Evolutionary conservation across 306 rosid genomes (phyloP).

Genomic region (Cicer yamashitae): DNA sequence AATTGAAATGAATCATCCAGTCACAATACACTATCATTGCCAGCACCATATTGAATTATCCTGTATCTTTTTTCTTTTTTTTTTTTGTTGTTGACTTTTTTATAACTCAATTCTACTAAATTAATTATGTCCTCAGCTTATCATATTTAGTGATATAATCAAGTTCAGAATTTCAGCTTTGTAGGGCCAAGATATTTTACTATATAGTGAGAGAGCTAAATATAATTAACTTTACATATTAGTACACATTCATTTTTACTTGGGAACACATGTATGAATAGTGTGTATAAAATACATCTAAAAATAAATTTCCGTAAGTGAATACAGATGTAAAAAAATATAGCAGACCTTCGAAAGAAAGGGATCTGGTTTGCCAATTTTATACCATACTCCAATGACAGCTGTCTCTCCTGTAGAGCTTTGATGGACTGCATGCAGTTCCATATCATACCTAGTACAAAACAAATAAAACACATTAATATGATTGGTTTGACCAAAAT

Average conservation of each 20-base stretch:
- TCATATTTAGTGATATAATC: background rate
- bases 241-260: background rate
- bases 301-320: background rate
- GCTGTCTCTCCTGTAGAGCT: constrained; percentile 55
- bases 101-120: background rate
- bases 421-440: constrained; percentile 66
- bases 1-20: background rate
- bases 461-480: background rate
- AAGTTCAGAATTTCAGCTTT: background rate
- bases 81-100: no score
- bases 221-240: no score
- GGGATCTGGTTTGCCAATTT: constrained; percentile 65
- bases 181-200: background rate
- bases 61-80: no score
- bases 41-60: background rate
- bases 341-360: constrained; percentile 65
- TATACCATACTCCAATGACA: constrained; percentile 65
- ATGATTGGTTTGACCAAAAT: no score
- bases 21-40: background rate
- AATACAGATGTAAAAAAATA: background rate
- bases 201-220: no score
- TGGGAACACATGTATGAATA: background rate
- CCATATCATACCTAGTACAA: constrained; percentile 62
- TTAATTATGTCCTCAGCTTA: background rate
- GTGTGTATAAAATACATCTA: background rate